phyloP scores from a whole-genome alignment of 208 protist species.

The Trypanosoma platydactyli region DNA sequence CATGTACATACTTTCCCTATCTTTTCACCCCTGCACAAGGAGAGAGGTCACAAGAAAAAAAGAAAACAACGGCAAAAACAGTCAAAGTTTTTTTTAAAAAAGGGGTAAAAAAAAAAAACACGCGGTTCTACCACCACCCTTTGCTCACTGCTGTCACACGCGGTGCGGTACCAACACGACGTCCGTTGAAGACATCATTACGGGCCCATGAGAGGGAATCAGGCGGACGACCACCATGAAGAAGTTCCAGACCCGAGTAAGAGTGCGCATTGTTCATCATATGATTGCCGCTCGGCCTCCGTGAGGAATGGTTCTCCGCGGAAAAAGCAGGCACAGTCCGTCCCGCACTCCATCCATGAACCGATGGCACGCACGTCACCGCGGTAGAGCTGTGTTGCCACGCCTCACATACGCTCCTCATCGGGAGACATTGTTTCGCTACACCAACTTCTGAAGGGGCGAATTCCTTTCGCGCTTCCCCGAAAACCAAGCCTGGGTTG shows the following conservation, averaged over 20 bases:
- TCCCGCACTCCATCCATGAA: not conserved
- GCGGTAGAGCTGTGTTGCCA: not conserved
- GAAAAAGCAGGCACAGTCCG: not conserved
- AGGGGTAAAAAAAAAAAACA: not conserved
- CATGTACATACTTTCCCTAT: too few relatives aligned
- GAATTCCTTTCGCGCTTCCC: not conserved
- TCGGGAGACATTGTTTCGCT: not conserved
- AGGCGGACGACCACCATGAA: not conserved
- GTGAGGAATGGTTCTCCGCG: too few relatives aligned
- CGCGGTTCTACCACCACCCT: slow-evolving; percentile 12
- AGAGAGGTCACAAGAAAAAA: too few relatives aligned
- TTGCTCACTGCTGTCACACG: slow-evolving; percentile 6
- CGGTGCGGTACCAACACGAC: not conserved
- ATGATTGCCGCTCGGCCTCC: too few relatives aligned
- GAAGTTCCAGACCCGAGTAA: not conserved
- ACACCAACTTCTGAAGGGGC: not conserved
- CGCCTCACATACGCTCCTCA: not conserved
- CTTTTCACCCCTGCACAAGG: too few relatives aligned
- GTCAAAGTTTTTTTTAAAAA: slow-evolving; percentile 7
- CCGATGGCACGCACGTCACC: not conserved
- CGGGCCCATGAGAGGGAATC: not conserved
- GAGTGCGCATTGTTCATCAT: not conserved
- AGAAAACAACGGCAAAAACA: slow-evolving; percentile 18
- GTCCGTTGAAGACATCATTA: not conserved
- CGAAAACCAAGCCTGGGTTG: not conserved